Evolutionary conservation across 371 early-diverging fungal genomes (phyloP), one percentile per base, ranked within the genome.

Genomic region (Mucor plumbeus): DNA sequence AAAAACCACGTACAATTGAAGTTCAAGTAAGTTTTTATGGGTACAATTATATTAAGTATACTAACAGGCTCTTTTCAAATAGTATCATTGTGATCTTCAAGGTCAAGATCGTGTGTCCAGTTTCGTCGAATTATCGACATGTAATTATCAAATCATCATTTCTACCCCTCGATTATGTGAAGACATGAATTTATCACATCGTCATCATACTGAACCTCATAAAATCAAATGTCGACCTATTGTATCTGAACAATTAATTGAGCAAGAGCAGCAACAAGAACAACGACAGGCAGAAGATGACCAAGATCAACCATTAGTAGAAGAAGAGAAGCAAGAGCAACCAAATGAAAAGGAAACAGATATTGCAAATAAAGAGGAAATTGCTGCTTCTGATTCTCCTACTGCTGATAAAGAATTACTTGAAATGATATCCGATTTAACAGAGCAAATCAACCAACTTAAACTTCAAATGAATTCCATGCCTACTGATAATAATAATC

Each of bases 31-130:
- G 35, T 55, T 7, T 11, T 1, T 1, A 38, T 11, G 11, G 7
- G 26, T 9, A 35, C 13, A 14, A 33, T 35, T 11, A 21, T 21
- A 31, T 44, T 44, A 11, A 0, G 1, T 10, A 19, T 8, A 11
- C 8, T 50, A 11, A 19, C 11, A 11, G 26, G 11, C 5, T 50
- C 9, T 34, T 21, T 35, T 7, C 26, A 26, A 10, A 11, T 76
- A 87, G 90, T 94, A 86, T 72, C 92, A 91, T 61, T 92, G 92
- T 66, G 85, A 83, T 63, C 76, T 84, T 64, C 80, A 86, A 61
- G 68, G 79, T 21, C 63, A 73, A 4, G 90, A 90, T 38, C 78
- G 80, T 15, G 88, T 94, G 31, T 74, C 86, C 0, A 69, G 77
- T 36, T 81, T 90, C 39, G 81, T 78, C 17, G 94, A 94, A 67